Evolutionary conservation across 2,329 filamentous ascomycete genomes (phyloP), one percentile per base, ranked within the genome.

Genomic region (Cryphonectria radicalis): DNA sequence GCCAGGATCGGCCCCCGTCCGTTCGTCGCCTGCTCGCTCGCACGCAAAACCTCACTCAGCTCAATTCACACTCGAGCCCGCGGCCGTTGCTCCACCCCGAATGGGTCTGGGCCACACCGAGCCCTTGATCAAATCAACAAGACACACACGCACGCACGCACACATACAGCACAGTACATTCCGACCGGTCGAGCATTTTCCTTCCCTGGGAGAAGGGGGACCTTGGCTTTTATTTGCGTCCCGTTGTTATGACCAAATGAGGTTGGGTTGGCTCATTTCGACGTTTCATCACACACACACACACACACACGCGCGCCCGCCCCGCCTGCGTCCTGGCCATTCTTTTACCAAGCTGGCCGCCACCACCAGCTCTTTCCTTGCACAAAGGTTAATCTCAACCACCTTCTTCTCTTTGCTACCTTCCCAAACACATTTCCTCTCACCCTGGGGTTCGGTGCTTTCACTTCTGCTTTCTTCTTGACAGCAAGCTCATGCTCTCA

Each of bases 361-460:
- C 82, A 84, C 80, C 78, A 82, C 83, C 81, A 84, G 82, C 83
- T 83, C 79, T 40, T 83, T 79, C 76, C 74, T 75, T 75, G 73
- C 75, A 67, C 73, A 78, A 79, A 81, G 78, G 79, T 81, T 80
- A 80, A 79, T 81, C 78, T 74, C 77, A 78, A 78, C 77, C 72
- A 77, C 73, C 75, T 76, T 74, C 74, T 73, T 72, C 67, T 71
- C 73, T 63, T 70, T 70, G 11, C 64, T 67, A 25, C 55, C 43
- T 55, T 63, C 63, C 66, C 32, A 63, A 57, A 67, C 60, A 66
- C 64, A 55, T 63, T 63, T 22, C 17, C 19, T 63, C 60, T 71
- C 71, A 73, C 71, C 57, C 67, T 66, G 66, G 69, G 69, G 66
- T 53, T 63, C 42, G 50, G 40, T 72, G 64, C 57, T 73, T 66